Conservation (phyloP, 805 yeast species). For the Yamadazyma nakazawae region DNA sequence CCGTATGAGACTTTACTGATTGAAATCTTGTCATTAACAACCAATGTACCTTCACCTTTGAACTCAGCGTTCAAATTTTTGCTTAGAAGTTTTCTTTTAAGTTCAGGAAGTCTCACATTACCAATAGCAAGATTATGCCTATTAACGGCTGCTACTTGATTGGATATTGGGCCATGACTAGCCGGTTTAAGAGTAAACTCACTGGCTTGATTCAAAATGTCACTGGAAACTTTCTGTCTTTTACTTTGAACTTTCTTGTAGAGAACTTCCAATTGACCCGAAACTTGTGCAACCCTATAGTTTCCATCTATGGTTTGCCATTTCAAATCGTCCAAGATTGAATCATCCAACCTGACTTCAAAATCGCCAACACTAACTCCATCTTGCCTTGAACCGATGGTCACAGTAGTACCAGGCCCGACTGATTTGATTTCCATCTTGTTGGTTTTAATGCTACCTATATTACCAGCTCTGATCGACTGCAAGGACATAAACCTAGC, state of each 20-base stretch:
- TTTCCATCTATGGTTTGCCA: conserved; percentile 89
- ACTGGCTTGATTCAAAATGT: conserved; percentile 29
- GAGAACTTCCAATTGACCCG: conserved; percentile 55
- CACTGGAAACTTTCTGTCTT: conserved; percentile 19
- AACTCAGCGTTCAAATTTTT: conserved; percentile 77
- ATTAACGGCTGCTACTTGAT: not conserved
- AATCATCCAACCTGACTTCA: conserved; percentile 67
- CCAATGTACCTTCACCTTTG: conserved; percentile 88
- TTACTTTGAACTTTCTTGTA: conserved; percentile 17
- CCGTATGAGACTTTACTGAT: conserved; percentile 60
- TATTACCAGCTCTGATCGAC: conserved; percentile 21
- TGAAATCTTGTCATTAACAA: conserved; percentile 73
- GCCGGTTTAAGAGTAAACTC: conserved; percentile 29
- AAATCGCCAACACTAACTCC: conserved; percentile 36
- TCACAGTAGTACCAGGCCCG: conserved; percentile 37
- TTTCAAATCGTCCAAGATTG: conserved; percentile 52
- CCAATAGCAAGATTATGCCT: conserved; percentile 68
- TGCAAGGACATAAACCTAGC: conserved; percentile 30
- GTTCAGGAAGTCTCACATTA: conserved; percentile 77
- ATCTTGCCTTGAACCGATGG: conserved; percentile 50
- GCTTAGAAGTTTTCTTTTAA: conserved; percentile 58
- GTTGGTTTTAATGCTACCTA: conserved; percentile 8
- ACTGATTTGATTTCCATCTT: conserved; percentile 32
- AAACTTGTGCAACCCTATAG: conserved; percentile 75
- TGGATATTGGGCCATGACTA: conserved; percentile 12